Base-by-base conservation (phyloP, 2,329 filamentous ascomycete genomes). In the Pseudogymnoascus sp. region DNA sequence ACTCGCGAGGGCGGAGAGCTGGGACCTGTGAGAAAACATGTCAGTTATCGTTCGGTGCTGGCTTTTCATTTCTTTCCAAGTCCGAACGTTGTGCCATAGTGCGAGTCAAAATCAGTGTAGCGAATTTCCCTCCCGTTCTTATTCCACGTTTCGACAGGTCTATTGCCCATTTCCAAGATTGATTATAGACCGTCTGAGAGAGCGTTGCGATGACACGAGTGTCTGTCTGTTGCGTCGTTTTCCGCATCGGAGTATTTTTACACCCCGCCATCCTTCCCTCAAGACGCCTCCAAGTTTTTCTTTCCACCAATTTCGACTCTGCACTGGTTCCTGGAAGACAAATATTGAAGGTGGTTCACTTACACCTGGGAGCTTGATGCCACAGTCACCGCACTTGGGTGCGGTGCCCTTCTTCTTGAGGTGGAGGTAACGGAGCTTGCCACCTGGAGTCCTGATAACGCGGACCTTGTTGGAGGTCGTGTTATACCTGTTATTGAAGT, bases 351-450 rank as follows among this genome's bases (percentile, higher is more conserved):
- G 39, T 60, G 59, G 62, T 64, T 25, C 62, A 95, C 92, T 89
- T 90, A 99, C 92, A 80, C 94, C 94, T 77, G 91, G 87, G 75
- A 99, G 89, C 85, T 97, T 97, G 83, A 86, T 87, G 76, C 94
- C 94, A 77, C 95, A 99, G 86, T 99, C 94, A 86, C 95, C 90
- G 79, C 94, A 99, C 86, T 99, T 99, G 77, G 94, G 94, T 69
- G 92, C 89, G 78, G 92, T 96, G 73, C 92, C 94, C 79, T 88
- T 90, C 91, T 99, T 99, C 90, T 97, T 97, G 85, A 97, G 92
- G 88, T 99, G 93, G 74, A 97, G 89, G 77, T 96, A 88, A 79
- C 94, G 88, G 75, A 96, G 87, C 79, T 93, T 86, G 78, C 94
- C 94, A 79, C 94, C 95, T 72, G 95, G 94, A 71, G 94, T 99